Evolutionary conservation across 2,329 filamentous ascomycete genomes (phyloP), one percentile per base, ranked within the genome.

Genomic region (Aureobasidium lini): DNA sequence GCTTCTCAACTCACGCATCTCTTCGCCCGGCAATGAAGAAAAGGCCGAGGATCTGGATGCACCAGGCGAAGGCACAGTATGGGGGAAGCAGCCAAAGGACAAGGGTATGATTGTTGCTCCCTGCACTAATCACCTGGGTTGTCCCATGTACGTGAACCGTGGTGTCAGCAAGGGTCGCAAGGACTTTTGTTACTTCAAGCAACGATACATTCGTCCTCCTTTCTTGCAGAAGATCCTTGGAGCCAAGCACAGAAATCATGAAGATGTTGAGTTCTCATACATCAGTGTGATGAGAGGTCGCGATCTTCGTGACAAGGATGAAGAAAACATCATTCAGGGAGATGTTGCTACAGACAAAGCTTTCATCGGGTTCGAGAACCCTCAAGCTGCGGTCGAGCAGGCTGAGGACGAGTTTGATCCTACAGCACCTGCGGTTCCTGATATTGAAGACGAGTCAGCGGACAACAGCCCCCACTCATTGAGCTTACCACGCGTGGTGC

Each of bases 201-300:
- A 99, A 75, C 85, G 94, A 48, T 97, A 90, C 70, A 87, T 91
- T 53, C 85, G 92, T 0, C 94, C 94, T 0, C 76, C 79, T 0
- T 96, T 92, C 72, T 79, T 96, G 59, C 90, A 95, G 70, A 82
- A 82, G 48, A 81, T 97, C 48, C 76, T 95, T 18, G 83, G 84
- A 16, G 84, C 82, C 28, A 79, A 74, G 62, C 82, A 86, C 66
- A 83, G 83, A 63, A 96, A 95, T 70, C 89, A 95, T 69, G 93
- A 96, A 70, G 91, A 97, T 68, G 82, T 96, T 13, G 82, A 90
- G 66, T 99, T 92, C 74, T 95, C 89, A 70, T 99, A 96, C 71
- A 70, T 99, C 13, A 88, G 88, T 3, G 82, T 97, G 16, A 89
- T 90, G 68, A 86, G 92, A 18, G 94, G 94, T 6, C 79, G 84